A percentile compares a stretch with the other conserved stretches of the same genome.
These are phyloP conservation scores for Friedmanniomyces simplex DNA, from an alignment of 495 filamentous ascomycete genomes.

Conservation along the genomic window DNA sequence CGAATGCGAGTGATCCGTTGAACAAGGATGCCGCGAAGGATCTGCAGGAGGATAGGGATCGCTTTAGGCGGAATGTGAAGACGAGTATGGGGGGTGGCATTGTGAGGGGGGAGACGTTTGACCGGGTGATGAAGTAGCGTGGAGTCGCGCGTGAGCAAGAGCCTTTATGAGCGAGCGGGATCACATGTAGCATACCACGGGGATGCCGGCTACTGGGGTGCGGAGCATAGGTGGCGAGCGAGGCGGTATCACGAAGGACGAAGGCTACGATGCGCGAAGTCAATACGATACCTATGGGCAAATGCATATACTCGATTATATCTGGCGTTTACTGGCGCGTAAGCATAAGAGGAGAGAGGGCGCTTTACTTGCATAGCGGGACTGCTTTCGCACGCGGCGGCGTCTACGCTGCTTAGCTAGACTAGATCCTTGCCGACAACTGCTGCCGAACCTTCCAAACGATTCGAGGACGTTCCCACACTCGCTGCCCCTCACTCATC, in stretches of 20 bases:
- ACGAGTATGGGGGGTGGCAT: slow-evolving; percentile 67
- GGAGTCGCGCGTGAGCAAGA: background rate
- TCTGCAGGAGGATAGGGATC: slow-evolving; percentile 68
- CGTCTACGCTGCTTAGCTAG: background rate
- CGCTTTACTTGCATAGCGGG: background rate
- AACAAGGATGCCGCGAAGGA: slow-evolving; percentile 98
- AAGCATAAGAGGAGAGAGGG: background rate
- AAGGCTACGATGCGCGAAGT: background rate
- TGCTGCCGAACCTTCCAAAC: background rate
- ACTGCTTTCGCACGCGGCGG: background rate
- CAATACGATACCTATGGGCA: background rate
- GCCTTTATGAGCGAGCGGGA: no score
- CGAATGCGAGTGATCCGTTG: slow-evolving; percentile 90
- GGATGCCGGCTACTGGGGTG: background rate
- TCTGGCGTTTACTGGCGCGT: background rate
- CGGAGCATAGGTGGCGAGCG: background rate
- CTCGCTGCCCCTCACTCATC: no score
- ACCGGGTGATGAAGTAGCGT: slow-evolving; percentile 53
- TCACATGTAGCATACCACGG: background rate
- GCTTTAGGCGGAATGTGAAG: slow-evolving; percentile 84
- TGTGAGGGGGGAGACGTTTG: slow-evolving; percentile 63
- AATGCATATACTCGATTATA: background rate
- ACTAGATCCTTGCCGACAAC: background rate
- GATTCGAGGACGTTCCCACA: no score
- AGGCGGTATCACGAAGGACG: background rate